Percentiles rank a stretch among this genome's conserved stretches.
phyloP scores from a whole-genome alignment of 257 asterid species.

The Solanum acaule region DNA sequence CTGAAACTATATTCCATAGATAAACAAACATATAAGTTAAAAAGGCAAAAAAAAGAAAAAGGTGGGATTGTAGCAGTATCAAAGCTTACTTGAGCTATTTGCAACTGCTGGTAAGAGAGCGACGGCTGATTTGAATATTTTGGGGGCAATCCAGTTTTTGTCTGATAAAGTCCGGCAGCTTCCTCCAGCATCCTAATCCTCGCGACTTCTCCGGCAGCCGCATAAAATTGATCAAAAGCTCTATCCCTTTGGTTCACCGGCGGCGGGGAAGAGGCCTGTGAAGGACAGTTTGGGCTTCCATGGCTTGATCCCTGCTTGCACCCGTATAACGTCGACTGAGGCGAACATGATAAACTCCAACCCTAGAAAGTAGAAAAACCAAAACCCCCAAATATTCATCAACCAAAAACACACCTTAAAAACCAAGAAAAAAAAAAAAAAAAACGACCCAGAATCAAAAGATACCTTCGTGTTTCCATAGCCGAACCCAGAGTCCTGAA shows the following conservation, averaged over 20 bases:
- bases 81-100: slow-evolving; percentile 30
- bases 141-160: background rate
- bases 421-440: too few species aligned
- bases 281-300: slow-evolving; percentile 27
- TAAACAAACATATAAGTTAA: background rate
- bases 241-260: slow-evolving; percentile 2
- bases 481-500: slow-evolving; percentile 11
- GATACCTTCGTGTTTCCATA: slow-evolving; percentile 29
- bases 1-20: slow-evolving; percentile 14
- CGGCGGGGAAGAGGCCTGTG: slow-evolving; percentile 35
- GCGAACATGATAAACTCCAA: slow-evolving; percentile 48
- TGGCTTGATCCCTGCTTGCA: slow-evolving; percentile 34
- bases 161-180: slow-evolving; percentile 22
- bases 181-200: slow-evolving; percentile 39
- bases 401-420: background rate
- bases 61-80: background rate
- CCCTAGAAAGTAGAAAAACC: slow-evolving; percentile 13
- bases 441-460: background rate
- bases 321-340: slow-evolving; percentile 56
- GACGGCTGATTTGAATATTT: slow-evolving; percentile 10
- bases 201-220: slow-evolving; percentile 49
- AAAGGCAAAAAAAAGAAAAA: too few species aligned
- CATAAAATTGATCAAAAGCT: slow-evolving; percentile 37
- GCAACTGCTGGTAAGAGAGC: slow-evolving; percentile 32
- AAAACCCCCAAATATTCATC: background rate